A percentile compares a stretch with the other conserved stretches of the same genome.
phyloP scores from a whole-genome alignment of 345 rosid genomes.

The Ailanthus altissimus region DNA sequence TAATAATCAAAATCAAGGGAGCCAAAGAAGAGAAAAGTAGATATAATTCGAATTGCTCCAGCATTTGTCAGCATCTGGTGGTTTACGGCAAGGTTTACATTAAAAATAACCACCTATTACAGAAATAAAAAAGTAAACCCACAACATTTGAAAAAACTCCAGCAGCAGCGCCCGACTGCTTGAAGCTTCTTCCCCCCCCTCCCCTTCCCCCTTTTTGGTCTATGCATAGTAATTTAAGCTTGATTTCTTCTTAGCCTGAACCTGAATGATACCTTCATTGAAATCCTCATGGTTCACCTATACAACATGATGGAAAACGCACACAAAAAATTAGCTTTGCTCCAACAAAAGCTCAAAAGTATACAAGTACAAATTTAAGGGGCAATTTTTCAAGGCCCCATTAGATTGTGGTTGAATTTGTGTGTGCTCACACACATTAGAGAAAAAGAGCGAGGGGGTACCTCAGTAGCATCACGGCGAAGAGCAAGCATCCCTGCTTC shows the following conservation, averaged over 20 bases:
- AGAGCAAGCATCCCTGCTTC: slow-evolving; percentile 99
- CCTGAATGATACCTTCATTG: slow-evolving; percentile 98
- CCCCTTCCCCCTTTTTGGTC: neutral
- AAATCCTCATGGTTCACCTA: slow-evolving; percentile 99
- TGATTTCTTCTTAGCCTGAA: slow-evolving; percentile 99
- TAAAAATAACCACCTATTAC: neutral
- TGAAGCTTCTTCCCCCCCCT: neutral
- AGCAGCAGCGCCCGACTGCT: neutral
- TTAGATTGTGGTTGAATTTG: too few relatives aligned
- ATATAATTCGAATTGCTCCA: too few relatives aligned
- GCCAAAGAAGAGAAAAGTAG: neutral
- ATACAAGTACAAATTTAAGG: neutral
- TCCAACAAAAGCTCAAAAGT: neutral
- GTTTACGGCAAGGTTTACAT: neutral
- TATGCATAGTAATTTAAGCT: slow-evolving; percentile 95
- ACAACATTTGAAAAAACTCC: neutral
- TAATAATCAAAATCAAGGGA: neutral
- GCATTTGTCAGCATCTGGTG: neutral
- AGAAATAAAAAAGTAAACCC: neutral
- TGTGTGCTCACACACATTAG: neutral
- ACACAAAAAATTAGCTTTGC: neutral
- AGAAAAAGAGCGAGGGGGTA: slow-evolving; percentile 24
- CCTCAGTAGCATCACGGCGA: slow-evolving; percentile 98
- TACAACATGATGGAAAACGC: slow-evolving; percentile 11
- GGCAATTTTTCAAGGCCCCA: neutral